phyloP scores from a whole-genome alignment of 2,329 filamentous ascomycete genomes.

The Trichoderma asperellum region DNA sequence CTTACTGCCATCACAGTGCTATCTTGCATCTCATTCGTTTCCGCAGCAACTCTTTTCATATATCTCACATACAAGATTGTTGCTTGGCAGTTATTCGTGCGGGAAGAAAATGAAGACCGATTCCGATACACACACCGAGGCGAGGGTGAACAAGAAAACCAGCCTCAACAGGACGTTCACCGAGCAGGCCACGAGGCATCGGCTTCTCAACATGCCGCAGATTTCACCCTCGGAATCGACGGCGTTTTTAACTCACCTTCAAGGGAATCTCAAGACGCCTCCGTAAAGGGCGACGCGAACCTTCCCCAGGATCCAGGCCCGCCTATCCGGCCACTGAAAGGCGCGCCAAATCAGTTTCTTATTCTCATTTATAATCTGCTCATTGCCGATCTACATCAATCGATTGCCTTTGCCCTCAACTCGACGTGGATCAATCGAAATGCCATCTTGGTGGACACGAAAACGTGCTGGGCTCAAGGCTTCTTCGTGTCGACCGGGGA shows the following conservation, averaged over 20 bases:
- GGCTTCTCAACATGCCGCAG: conserved; percentile 35
- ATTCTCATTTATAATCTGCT: conserved; percentile 71
- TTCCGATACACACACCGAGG: neutral
- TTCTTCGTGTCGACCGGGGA: conserved; percentile 70
- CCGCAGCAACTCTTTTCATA: conserved; percentile 37
- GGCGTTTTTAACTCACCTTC: conserved; percentile 38
- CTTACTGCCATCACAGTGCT: conserved; percentile 40
- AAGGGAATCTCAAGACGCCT: neutral
- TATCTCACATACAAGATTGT: conserved; percentile 41
- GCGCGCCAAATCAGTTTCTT: conserved; percentile 66
- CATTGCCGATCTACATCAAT: conserved; percentile 69
- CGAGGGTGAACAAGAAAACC: conserved; percentile 20
- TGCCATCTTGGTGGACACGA: conserved; percentile 56
- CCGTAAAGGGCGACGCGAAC: neutral
- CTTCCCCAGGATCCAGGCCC: conserved; percentile 3
- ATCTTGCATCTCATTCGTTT: conserved; percentile 40
- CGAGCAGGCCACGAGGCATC: conserved; percentile 14
- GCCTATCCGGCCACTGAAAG: conserved; percentile 34
- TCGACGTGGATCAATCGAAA: conserved; percentile 60
- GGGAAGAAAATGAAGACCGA: conserved; percentile 2
- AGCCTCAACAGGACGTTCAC: conserved; percentile 22
- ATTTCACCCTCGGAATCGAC: conserved; percentile 45
- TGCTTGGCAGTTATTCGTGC: conserved; percentile 38
- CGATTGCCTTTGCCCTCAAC: conserved; percentile 66
- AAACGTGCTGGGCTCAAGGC: conserved; percentile 66